Evolutionary conservation across 192 early-diverging fungal species (phyloP), one percentile per base, ranked within the genome.

Genomic region (Lobulomyces angularis): DNA sequence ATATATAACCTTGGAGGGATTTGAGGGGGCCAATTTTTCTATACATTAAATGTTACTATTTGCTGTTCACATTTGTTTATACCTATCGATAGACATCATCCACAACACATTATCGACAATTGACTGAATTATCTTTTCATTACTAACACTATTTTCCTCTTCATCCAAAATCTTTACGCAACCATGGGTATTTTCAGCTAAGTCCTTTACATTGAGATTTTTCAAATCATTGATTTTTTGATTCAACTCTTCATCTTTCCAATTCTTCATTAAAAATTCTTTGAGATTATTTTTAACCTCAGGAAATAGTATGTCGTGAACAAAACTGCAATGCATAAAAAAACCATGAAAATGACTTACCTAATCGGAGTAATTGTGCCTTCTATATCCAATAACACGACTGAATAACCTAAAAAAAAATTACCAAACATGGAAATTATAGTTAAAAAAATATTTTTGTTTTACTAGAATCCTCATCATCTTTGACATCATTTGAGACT

Each of bases 321-420:
- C 91, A 71, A 95, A 98, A 18, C 87, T 56, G 29, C n/a, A n/a
- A n/a, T n/a, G n/a, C n/a, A n/a, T n/a, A n/a, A n/a, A n/a, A n/a
- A n/a, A n/a, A n/a, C n/a, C n/a, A n/a, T n/a, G n/a, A n/a, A n/a
- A n/a, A n/a, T n/a, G n/a, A n/a, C n/a, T n/a, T n/a, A n/a, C n/a
- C n/a, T n/a, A n/a, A 98, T 92, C 12, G 91, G 88, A 1, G 89
- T 93, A 4, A 88, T 96, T 1, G 94, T 98, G 12, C 94, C 90
- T 58, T 95, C 88, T 51, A 91, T 83, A 50, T 91, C 88, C 6
- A 86, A 58, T 31, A 87, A 31, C 16, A 81, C 61, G 24, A 48
- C 62, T 32, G n/a, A n/a, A n/a, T n/a, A n/a, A n/a, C n/a, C n/a
- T n/a, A n/a, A n/a, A n/a, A n/a, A n/a, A n/a, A n/a, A n/a, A n/a